Percentiles rank a stretch among this genome's conserved stretches.
phyloP scores from a whole-genome alignment of 768 basidiomycete genomes.

The Boletus edulis region DNA sequence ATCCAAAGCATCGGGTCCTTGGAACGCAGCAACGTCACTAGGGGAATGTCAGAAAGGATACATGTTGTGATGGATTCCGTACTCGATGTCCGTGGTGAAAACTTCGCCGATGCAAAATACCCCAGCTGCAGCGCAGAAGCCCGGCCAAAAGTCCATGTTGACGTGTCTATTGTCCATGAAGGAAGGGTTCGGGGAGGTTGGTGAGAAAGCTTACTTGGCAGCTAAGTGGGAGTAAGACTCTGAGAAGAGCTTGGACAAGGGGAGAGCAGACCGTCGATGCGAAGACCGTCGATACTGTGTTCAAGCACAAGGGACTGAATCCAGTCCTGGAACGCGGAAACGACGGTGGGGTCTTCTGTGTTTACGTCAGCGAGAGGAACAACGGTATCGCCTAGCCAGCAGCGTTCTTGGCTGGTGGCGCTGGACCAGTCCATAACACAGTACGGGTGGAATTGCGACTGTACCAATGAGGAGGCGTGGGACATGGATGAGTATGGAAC shows the following conservation, averaged over 20 bases:
- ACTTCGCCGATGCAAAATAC: slow-evolving; percentile 90
- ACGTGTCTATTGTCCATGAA: slow-evolving; percentile 50
- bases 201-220: slow-evolving; percentile 30
- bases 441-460: slow-evolving; percentile 76
- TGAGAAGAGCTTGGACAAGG: not conserved
- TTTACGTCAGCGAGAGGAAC: slow-evolving; percentile 80
- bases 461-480: slow-evolving; percentile 4
- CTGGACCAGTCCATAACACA: slow-evolving; percentile 74
- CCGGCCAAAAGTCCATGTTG: slow-evolving; percentile 71
- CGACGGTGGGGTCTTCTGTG: slow-evolving; percentile 65
- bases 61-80: slow-evolving; percentile 6
- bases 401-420: slow-evolving; percentile 64
- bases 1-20: slow-evolving; percentile 61
- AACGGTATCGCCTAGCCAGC: slow-evolving; percentile 79
- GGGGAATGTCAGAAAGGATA: slow-evolving; percentile 15
- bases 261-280: slow-evolving; percentile 61
- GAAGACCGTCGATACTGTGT: slow-evolving; percentile 81
- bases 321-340: slow-evolving; percentile 65
- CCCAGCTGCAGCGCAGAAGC: slow-evolving; percentile 69
- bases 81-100: slow-evolving; percentile 53
- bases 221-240: slow-evolving; percentile 15
- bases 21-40: slow-evolving; percentile 56
- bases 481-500: slow-evolving; percentile 8
- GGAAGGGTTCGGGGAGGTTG: not conserved
- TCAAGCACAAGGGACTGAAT: slow-evolving; percentile 63